Percentiles rank a stretch among this genome's conserved stretches.
phyloP scores from a whole-genome alignment of 2,329 filamentous ascomycete genomes.

The Pseudocercospora pini-densiflorae region DNA sequence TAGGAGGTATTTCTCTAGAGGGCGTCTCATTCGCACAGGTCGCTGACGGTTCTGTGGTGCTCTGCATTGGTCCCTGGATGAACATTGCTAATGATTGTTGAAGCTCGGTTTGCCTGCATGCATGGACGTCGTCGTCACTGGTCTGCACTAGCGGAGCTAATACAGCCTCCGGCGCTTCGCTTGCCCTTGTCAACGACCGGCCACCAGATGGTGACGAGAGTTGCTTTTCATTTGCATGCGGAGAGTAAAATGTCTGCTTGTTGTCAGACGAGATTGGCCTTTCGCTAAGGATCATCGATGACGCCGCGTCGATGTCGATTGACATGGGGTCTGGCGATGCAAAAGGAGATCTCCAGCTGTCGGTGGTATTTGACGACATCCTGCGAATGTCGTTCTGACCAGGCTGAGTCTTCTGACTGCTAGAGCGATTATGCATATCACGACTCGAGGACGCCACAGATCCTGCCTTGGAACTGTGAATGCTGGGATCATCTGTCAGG shows the following conservation, averaged over 20 bases:
- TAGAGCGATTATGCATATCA: not conserved
- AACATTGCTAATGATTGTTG: not conserved
- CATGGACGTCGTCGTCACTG: not conserved
- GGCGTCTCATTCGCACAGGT: not conserved
- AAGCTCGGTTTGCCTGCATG: not conserved
- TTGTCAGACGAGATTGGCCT: not conserved
- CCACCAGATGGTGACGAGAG: not conserved
- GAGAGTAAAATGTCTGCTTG: not conserved
- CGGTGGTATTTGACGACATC: not conserved
- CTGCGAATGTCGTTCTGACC: too few species aligned
- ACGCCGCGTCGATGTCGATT: slow-evolving; percentile 8
- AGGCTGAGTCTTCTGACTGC: not conserved
- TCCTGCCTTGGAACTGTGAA: not conserved
- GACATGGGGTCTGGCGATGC: slow-evolving; percentile 7
- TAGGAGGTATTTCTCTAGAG: too few species aligned
- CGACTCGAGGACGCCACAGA: not conserved
- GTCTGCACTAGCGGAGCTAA: not conserved
- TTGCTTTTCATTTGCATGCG: not conserved
- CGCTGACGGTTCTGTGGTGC: not conserved
- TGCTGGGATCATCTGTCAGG: not conserved
- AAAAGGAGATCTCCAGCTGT: slow-evolving; percentile 5
- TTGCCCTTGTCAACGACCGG: not conserved
- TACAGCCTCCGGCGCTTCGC: not conserved
- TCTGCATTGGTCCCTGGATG: not conserved
- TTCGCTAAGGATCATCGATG: not conserved